Conservation (phyloP, 345 rosid genomes). For the Bretschneidera sinensis region DNA sequence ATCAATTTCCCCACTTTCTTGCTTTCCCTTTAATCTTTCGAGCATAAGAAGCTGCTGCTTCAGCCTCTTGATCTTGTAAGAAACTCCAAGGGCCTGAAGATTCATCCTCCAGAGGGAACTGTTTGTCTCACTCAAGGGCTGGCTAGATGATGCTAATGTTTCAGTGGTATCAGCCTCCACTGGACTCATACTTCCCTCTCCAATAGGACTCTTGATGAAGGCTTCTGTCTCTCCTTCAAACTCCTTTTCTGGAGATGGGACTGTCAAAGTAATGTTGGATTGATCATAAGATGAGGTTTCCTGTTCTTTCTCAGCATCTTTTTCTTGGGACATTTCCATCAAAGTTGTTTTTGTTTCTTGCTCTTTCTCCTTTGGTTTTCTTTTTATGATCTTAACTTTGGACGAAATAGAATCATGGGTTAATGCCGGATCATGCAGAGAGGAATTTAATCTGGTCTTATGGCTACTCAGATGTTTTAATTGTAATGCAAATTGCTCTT, state of each 20-base stretch:
- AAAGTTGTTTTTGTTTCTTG: conserved; percentile 24
- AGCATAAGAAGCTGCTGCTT: conserved; percentile 85
- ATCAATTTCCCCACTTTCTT: conserved; percentile 37
- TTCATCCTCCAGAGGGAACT: conserved; percentile 72
- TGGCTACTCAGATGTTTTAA: conserved; percentile 25
- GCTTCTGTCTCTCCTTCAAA: conserved; percentile 41
- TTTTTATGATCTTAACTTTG: conserved; percentile 32
- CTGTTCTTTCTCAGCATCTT: conserved; percentile 26
- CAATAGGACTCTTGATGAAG: conserved; percentile 11
- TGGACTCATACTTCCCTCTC: conserved; percentile 30
- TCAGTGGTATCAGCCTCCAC: conserved; percentile 20
- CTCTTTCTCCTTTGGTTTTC: conserved; percentile 35
- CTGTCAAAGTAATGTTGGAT: conserved; percentile 13
- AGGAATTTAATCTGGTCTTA: conserved; percentile 27
- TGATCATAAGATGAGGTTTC: conserved; percentile 12
- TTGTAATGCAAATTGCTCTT: conserved; percentile 35
- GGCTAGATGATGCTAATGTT: conserved; percentile 23
- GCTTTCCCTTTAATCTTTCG: conserved; percentile 69
- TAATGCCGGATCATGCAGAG: conserved; percentile 27
- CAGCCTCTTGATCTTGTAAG: conserved; percentile 90
- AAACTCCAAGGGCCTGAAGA: conserved; percentile 88
- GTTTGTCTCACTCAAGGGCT: conserved; percentile 27
- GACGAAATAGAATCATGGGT: conserved; percentile 27
- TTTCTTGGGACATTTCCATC: conserved; percentile 23
- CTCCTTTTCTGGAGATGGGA: conserved; percentile 57